phyloP scores from a whole-genome alignment of 2,329 filamentous ascomycete genomes.

The Fusarium sambucinum region DNA sequence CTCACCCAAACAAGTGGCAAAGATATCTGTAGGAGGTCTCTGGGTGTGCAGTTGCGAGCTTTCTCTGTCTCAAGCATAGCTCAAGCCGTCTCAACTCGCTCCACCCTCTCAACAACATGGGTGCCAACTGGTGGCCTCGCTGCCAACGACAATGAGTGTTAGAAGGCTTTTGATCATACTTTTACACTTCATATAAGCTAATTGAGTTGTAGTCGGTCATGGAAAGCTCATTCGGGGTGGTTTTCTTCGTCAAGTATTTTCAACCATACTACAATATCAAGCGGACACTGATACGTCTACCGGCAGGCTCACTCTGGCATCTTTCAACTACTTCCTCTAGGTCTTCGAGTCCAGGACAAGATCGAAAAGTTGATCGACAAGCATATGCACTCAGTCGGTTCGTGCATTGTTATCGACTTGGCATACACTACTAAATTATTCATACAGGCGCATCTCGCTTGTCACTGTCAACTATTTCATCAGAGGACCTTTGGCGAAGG shows the following conservation, averaged over 20 bases:
- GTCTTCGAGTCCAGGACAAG: conserved; percentile 88
- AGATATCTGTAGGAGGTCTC: conserved; percentile 14
- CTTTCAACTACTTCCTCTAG: conserved; percentile 91
- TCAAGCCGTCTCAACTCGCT: conserved; percentile 54
- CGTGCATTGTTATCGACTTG: conserved; percentile 20
- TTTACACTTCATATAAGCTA: conserved; percentile 18
- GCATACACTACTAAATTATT: conserved; percentile 17
- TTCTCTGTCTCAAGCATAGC: conserved; percentile 41
- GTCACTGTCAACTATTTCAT: conserved; percentile 86
- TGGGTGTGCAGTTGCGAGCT: conserved; percentile 34
- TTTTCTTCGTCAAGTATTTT: conserved; percentile 76
- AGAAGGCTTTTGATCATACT: conserved; percentile 9
- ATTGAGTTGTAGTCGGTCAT: conserved; percentile 66
- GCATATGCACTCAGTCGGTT: conserved; percentile 83
- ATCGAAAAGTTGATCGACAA: conserved; percentile 87
- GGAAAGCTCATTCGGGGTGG: conserved; percentile 77
- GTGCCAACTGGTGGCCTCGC: conserved; percentile 78
- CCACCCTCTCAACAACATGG: conserved; percentile 79
- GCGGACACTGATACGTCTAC: neutral
- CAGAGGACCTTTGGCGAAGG: conserved; percentile 83
- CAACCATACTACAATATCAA: neutral
- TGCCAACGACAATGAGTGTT: conserved; percentile 66
- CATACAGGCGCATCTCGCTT: conserved; percentile 79
- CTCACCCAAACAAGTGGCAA: conserved; percentile 26
- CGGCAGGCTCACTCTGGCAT: conserved; percentile 83